These are phyloP conservation scores for Nothomitra cinnamomea DNA, from an alignment of 2,329 filamentous ascomycete genomes.

Conservation along the genomic window DNA sequence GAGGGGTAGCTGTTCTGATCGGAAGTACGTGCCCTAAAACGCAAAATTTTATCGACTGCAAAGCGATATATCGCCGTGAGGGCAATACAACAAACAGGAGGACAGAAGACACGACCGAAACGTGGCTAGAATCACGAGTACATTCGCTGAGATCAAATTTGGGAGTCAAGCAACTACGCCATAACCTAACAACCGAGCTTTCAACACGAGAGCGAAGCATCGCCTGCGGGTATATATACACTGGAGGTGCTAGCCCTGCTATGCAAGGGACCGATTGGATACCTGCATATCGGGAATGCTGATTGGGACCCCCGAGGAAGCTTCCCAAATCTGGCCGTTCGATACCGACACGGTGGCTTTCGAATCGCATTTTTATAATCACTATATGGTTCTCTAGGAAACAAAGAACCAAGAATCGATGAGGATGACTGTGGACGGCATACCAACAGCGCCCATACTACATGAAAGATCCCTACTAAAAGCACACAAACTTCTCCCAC, in stretches of 20 bases:
- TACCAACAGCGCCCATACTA: neutral
- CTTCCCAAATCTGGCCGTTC: neutral
- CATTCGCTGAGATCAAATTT: neutral
- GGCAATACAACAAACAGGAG: no score
- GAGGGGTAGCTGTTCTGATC: neutral
- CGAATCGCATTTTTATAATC: neutral
- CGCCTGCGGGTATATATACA: neutral
- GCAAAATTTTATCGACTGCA: no score
- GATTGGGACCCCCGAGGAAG: neutral
- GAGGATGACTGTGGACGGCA: constrained; percentile 2
- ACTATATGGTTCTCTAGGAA: neutral
- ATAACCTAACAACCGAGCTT: neutral
- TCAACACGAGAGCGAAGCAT: neutral
- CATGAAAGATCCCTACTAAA: neutral
- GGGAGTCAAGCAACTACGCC: neutral
- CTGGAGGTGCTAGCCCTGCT: neutral
- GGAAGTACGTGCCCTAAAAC: no score
- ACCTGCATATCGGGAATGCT: neutral
- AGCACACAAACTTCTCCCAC: neutral
- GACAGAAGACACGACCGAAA: no score
- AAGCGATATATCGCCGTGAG: no score
- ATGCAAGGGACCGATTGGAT: neutral
- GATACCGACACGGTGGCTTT: no score
- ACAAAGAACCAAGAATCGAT: no score
- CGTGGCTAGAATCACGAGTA: no score